phyloP scores from a whole-genome alignment of 495 filamentous ascomycete species.

The Barbatosphaeria neglecta region DNA sequence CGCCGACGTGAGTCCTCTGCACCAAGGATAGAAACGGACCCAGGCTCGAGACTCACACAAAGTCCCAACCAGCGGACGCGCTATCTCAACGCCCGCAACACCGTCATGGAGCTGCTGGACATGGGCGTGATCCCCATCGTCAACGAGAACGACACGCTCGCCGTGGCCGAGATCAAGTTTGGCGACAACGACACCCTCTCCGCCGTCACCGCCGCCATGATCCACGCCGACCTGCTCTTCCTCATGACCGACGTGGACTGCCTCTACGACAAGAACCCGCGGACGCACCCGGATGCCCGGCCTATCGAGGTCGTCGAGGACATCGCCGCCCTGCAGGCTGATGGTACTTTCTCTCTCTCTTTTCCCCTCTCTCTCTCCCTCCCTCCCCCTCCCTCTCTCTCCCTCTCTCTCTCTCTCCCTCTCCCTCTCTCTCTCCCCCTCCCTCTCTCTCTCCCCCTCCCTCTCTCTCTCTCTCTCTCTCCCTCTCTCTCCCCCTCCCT shows the following conservation, averaged over 20 bases:
- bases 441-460: no score
- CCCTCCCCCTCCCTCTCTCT: no score
- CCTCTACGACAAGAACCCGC: constrained; percentile 89
- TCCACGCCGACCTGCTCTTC: constrained; percentile 93
- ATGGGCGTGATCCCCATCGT: constrained; percentile 98
- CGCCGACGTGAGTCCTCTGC: constrained; percentile 56
- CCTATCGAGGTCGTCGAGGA: constrained; percentile 91
- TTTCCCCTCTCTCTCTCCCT: neutral
- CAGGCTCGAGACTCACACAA: neutral
- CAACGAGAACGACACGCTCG: constrained; percentile 95
- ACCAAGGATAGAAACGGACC: neutral
- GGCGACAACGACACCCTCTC: constrained; percentile 97
- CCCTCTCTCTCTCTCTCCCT: no score
- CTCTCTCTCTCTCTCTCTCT: no score
- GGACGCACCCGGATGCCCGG: constrained; percentile 69
- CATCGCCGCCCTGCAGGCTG: constrained; percentile 71
- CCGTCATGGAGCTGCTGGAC: constrained; percentile 73
- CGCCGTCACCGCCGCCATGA: constrained; percentile 93
- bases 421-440: no score
- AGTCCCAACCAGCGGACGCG: constrained; percentile 54
- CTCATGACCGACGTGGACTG: constrained; percentile 99
- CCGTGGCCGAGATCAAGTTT: constrained; percentile 98
- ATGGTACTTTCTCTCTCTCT: constrained; percentile 35
- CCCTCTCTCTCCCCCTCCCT: no score
- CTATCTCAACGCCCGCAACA: constrained; percentile 95